Base-by-base conservation (phyloP, 306 rosid genomes). In the Quercus berberidifolia region DNA sequence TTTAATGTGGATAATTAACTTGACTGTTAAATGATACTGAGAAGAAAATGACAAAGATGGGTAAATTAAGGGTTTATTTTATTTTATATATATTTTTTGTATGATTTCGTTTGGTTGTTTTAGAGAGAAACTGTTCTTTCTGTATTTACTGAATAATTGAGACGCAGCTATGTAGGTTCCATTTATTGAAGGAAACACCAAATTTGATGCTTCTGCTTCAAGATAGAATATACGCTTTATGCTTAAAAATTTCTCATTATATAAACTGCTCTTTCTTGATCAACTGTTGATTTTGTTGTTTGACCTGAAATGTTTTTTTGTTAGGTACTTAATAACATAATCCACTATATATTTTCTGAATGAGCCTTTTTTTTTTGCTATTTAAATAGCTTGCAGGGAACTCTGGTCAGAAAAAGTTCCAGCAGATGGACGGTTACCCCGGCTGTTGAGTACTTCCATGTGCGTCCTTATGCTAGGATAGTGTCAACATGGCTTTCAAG, bases 381-480 rank as follows among this genome's bases (percentile, higher is more conserved):
- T 76, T 78, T 80, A 64, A 79, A 71, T 77, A 92, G 98, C 76
- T 84, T 94, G 90, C 90, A 87, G 88, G 97, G 90, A 78, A 90
- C 96, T 71, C 76, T 94, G 87, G 62, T 92, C 67, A 71, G 25
- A 74, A 92, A 81, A 86, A 80, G 60, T 80, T 81, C 81, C 75
- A 60, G 82, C 74, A 71, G 84, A 74, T 94, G 97, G 98, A 74
- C 33, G 1, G 68, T 73, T 82, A 92, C 94, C 43, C 82, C 91
- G 9, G 93, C 78, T 21, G 83, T 90, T 11, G 91, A 88, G 71
- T 86, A 94, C 86, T 86, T 89, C 87, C 92, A 90, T 41, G 75
- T 94, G 81, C 98, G 92, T 87, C 98, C 98, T 80, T 90, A 89
- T 88, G 85, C 90, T 80, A 78, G 79, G 83, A 82, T 87, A 83